Evolutionary conservation across 148 eudicot species (phyloP), one percentile per base, ranked within the genome.

Genomic region (Camellia japonica): DNA sequence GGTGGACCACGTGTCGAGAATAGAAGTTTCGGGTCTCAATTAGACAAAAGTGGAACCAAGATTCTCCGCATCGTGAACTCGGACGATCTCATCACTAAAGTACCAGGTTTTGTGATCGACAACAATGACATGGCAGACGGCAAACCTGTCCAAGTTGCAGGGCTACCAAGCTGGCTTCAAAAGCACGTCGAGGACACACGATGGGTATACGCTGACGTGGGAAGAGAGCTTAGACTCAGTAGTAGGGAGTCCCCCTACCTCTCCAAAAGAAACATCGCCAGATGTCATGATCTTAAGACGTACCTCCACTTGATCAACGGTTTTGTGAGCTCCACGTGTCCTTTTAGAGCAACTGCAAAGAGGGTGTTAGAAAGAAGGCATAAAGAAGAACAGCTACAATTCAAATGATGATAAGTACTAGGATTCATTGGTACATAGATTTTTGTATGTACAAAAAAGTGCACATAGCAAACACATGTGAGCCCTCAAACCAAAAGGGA

Each of bases 321-420:
- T n/a, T 75, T 75, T 19, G 70, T 63, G 69, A 76, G 79, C 70
- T 76, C 79, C 79, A 76, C 73, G 52, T 78, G 80, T 66, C 80
- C 80, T 7, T 18, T 77, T 2, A 77, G n/a, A 59, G 80, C 80
- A n/a, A 68, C 80, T 0, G 73, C 72, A n/a, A 78, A 18, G 62
- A 67, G 15, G 23, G 49, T 67, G 64, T 23, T 67, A 1, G 13
- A 5, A 3, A 78, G 51, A 42, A 18, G 18, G 61, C 64, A 46
- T 4, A 13, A 20, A 7, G 61, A 20, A 23, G 23, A 6, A 2
- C 75, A 20, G 30, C 44, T 52, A 23, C 43, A 15, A n/a, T 49
- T 71, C 75, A 52, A 61, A 72, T 71, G 41, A 51, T 68, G 30
- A 23, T 23, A 23, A 23, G 30, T 23, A 23, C 30, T 23, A 23